Evolutionary conservation across 306 rosid species (phyloP), one percentile per base, ranked within the genome.

Genomic region (Sechiopsis laciniata): DNA sequence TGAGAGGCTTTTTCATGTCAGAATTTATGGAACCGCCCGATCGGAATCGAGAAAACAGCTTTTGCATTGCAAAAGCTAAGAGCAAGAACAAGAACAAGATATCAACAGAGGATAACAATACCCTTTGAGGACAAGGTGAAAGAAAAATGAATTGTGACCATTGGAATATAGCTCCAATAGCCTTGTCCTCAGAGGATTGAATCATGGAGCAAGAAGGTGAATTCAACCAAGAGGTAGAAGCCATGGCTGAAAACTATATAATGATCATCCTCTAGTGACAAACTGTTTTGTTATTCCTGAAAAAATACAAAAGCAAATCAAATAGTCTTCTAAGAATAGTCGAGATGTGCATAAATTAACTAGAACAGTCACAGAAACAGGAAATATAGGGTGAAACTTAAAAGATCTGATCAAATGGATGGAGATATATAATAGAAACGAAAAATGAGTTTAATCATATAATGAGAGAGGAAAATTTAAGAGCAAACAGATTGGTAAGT

Each of bases 51-150:
- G 87, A 81, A 54, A 53, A 83, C 22, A 93, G 86, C 84, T 89
- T 93, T 20, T 42, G 71, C 12, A 83, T 0, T 0, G 94, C 86
- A 63, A 90, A 84, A 15, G 70, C 71, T 48, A 85, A n/a, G 70
- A 93, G 84, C 4, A 80, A 46, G 52, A 87, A 60, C 78, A 90
- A 19, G 78, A 93, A 85, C 6, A 90, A 32, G 32, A 80, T 12
- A 62, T 87, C 83, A 55, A 90, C 52, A 10, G 82, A 75, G 52
- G 97, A 85, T 2, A 84, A 69, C 14, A 93, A 74, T 76, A 87
- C 87, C 76, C 98, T 86, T 75, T 93, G 98, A 20, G 96, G 90
- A 42, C 98, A 93, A 19, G 98, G 97, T 4, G 96, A 84, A 65
- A 93, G 92, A 71, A 90, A 83, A 73, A 88, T 22, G 78, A 90